phyloP scores from a whole-genome alignment of 169 alveolate genomes.

The Babesia gibsoni region DNA sequence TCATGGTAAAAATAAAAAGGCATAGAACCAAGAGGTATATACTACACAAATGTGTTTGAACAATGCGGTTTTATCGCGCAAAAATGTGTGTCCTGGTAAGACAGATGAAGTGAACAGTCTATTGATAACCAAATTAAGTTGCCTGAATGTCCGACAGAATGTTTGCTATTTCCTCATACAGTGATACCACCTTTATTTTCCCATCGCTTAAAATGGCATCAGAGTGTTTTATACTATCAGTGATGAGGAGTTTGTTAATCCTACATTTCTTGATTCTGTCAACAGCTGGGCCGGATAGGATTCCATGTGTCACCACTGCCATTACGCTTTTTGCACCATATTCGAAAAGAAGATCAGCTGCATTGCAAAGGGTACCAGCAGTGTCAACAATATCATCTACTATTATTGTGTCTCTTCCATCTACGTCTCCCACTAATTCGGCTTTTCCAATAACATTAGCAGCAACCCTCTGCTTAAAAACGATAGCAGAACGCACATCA shows the following conservation, averaged over 20 bases:
- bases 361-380: constrained; percentile 96
- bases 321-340: constrained; percentile 91
- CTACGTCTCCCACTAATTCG: constrained; percentile 92
- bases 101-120: too few relatives aligned
- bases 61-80: too few relatives aligned
- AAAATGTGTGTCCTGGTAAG: too few relatives aligned
- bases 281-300: constrained; percentile 88
- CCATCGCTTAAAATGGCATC: constrained; percentile 22
- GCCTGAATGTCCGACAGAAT: constrained; percentile 5
- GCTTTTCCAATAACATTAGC: constrained; percentile 86
- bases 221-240: constrained; percentile 82
- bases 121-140: too few relatives aligned
- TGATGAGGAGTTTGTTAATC: constrained; percentile 86
- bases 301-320: constrained; percentile 96
- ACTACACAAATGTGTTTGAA: too few relatives aligned
- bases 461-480: constrained; percentile 78
- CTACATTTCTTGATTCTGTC: constrained; percentile 82
- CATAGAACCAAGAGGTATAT: too few relatives aligned
- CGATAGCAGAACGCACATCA: constrained; percentile 73
- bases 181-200: constrained; percentile 26
- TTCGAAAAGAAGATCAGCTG: constrained; percentile 87
- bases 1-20: too few relatives aligned
- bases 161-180: constrained; percentile 15
- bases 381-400: constrained; percentile 98
- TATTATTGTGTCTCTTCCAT: constrained; percentile 89